Evolutionary conservation across 1,284 basidiomycete species (phyloP).

Genomic region (Fomes fomentarius): DNA sequence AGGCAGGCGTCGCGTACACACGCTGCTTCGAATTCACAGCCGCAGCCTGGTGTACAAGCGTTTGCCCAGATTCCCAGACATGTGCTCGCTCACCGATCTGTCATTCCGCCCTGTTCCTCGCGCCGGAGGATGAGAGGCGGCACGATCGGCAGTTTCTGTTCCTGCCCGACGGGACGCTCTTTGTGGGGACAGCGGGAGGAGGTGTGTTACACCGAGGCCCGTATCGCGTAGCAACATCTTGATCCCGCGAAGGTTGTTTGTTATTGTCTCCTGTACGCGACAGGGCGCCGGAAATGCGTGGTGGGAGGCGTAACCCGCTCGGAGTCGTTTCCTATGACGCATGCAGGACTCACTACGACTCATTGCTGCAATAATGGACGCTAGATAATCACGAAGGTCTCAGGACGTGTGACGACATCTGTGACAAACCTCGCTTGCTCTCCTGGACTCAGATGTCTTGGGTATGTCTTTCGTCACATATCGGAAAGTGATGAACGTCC

Average conservation of each 20-base stretch:
- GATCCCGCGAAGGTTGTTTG: constrained; percentile 18
- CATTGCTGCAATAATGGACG: neutral
- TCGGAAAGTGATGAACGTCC: neutral
- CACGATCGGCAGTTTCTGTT: neutral
- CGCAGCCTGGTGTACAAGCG: too few relatives aligned
- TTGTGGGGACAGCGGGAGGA: too few relatives aligned
- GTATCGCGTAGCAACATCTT: constrained; percentile 6
- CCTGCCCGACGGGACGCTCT: too few relatives aligned
- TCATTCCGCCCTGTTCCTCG: neutral
- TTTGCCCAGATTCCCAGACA: too few relatives aligned
- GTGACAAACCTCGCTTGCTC: neutral
- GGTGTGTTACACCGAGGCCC: too few relatives aligned
- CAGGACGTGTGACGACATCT: neutral
- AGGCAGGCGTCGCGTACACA: too few relatives aligned
- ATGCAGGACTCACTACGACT: neutral
- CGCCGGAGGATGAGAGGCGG: neutral
- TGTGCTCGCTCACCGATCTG: too few relatives aligned
- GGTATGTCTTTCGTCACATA: neutral
- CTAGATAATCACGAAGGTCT: constrained; percentile 1
- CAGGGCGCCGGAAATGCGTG: neutral
- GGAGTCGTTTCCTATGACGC: constrained; percentile 1
- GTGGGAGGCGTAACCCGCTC: neutral
- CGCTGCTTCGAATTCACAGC: neutral
- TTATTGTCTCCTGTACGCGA: constrained; percentile 20
- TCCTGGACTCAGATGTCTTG: neutral